Percentiles rank a stretch among this genome's conserved stretches.
These are phyloP conservation scores for Anthracocystis panici-leucophaei DNA, from an alignment of 1,284 basidiomycete genomes.

Conservation along the genomic window DNA sequence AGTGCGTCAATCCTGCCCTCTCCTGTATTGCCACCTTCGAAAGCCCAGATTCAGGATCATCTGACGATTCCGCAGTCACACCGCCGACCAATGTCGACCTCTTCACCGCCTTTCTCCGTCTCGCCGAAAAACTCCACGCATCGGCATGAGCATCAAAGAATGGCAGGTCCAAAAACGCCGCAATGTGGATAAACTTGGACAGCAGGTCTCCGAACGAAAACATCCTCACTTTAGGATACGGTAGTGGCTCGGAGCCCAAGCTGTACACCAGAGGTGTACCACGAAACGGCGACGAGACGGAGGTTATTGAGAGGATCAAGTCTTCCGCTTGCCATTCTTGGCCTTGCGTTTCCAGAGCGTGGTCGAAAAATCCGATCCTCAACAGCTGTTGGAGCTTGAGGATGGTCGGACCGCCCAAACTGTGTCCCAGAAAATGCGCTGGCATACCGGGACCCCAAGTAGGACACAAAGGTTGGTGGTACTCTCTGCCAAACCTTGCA, in stretches of 20 bases:
- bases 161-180: slow-evolving; percentile 39
- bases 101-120: slow-evolving; percentile 7
- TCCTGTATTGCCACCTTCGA: background rate
- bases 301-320: slow-evolving; percentile 49
- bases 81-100: slow-evolving; percentile 5
- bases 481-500: slow-evolving; percentile 72
- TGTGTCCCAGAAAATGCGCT: slow-evolving; percentile 75
- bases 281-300: slow-evolving; percentile 48
- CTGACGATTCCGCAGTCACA: background rate
- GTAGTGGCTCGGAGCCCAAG: slow-evolving; percentile 40
- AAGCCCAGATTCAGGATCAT: background rate
- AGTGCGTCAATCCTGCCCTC: slow-evolving; percentile 16
- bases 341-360: slow-evolving; percentile 12
- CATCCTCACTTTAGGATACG: slow-evolving; percentile 48
- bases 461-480: slow-evolving; percentile 72
- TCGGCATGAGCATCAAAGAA: slow-evolving; percentile 53
- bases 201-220: slow-evolving; percentile 48
- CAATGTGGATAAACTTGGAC: slow-evolving; percentile 50
- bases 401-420: slow-evolving; percentile 71
- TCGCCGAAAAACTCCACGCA: slow-evolving; percentile 36
- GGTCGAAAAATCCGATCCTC: slow-evolving; percentile 47
- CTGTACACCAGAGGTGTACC: slow-evolving; percentile 59
- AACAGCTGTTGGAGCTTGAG: slow-evolving; percentile 51
- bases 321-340: slow-evolving; percentile 21
- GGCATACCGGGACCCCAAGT: slow-evolving; percentile 72